Percentiles rank a stretch among this genome's conserved stretches.
phyloP scores from a whole-genome alignment of 1,139 yeast genomes.

The Kurtzmaniella quercitrusa region DNA sequence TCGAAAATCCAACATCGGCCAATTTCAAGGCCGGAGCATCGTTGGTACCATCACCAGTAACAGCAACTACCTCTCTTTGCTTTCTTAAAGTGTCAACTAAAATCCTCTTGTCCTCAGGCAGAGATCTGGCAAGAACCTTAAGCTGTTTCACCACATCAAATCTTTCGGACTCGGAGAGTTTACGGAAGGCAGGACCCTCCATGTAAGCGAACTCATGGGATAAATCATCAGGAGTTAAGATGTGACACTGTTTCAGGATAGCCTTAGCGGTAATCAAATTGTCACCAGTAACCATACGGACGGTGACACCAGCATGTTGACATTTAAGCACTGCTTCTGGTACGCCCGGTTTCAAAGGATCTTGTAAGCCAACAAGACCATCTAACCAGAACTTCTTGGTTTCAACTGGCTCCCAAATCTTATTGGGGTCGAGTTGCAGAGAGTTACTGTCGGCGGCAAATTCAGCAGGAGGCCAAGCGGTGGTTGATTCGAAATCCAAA shows the following conservation, averaged over 20 bases:
- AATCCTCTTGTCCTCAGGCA: conserved; percentile 90
- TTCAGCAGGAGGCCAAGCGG: conserved; percentile 65
- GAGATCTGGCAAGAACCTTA: conserved; percentile 86
- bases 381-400: conserved; percentile 47
- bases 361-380: conserved; percentile 86
- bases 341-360: conserved; percentile 91
- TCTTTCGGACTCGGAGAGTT: conserved; percentile 57
- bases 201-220: conserved; percentile 60
- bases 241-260: conserved; percentile 82
- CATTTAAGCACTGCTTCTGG: conserved; percentile 82
- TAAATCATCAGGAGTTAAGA: conserved; percentile 52
- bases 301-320: conserved; percentile 86
- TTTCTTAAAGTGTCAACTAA: conserved; percentile 78
- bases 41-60: conserved; percentile 97
- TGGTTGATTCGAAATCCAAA: conserved; percentile 50
- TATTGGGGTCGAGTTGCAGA: conserved; percentile 22
- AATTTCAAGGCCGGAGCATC: conserved; percentile 93
- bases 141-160: conserved; percentile 60
- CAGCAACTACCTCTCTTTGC: conserved; percentile 93
- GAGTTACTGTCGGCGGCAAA: conserved; percentile 33
- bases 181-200: conserved; percentile 92
- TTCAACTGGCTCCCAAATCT: conserved; percentile 7
- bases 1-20: conserved; percentile 91
- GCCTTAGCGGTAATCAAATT: conserved; percentile 87
- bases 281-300: conserved; percentile 98